Base-by-base conservation (phyloP, 106 monocot genomes). In the Ottelia alismoides region DNA sequence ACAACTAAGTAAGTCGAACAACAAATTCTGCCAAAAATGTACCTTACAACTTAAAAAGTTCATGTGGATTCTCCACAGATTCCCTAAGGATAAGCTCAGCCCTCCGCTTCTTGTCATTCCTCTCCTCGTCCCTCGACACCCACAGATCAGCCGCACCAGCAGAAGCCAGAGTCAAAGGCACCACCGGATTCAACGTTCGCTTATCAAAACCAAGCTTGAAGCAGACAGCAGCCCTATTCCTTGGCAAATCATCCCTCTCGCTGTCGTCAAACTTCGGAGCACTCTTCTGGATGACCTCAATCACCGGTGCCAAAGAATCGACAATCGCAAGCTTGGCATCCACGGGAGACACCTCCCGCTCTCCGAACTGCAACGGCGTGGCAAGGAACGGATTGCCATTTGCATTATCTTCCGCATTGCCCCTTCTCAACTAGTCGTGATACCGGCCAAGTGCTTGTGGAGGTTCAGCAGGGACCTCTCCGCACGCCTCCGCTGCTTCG, bases 61-160 rank as follows among this genome's bases (percentile, higher is more conserved):
- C 85, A 4, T 99, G 79, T 27, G 82, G 83, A 53, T 99, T 90
- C 64, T 86, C 86, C 86, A 99, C 91, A 14, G 98, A 76, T 70
- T 80, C 89, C 65, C 72, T 85, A 6, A 99, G 75, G 55, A 99
- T 99, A 72, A 83, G 50, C 68, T 80, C 85, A 24, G 86, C 98
- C 67, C 90, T 79, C 59, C 90, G 28, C 70, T 99, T 99, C 77
- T 78, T 85, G 25, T 99, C 98, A 73, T 99, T 84, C 60, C 64
- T 99, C 51, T 75, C 80, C 51, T 99, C 98, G 61, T 98, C 74
- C 72, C 70, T 85, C 51, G 85, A 55, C 28, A 72, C 60, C 76
- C 51, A 69, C 16, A 67, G 64, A n/a, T n/a, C n/a, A 47, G 70
- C 79, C 5, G 50, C 60, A 55, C 57, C 73, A 6, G 1, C 27